Conservation (phyloP, 2,329 filamentous ascomycete species). For the Xylaria sp. region DNA sequence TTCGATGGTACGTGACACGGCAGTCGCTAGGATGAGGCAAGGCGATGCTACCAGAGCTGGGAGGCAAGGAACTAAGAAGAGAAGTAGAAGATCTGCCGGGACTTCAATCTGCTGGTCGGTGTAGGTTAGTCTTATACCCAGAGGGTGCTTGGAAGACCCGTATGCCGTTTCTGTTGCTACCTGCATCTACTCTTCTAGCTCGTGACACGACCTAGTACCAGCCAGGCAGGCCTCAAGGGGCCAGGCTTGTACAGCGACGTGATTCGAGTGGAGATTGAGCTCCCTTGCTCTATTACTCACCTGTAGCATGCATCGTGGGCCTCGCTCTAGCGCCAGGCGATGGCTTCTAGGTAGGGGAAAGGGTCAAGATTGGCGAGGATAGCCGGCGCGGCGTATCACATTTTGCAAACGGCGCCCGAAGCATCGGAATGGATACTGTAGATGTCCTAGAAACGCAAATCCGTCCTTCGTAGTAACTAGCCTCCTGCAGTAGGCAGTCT, state of each 20-base stretch:
- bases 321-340: slow-evolving; percentile 14
- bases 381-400: slow-evolving; percentile 3
- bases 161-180: slow-evolving; percentile 8
- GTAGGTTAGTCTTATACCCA: slow-evolving; percentile 23
- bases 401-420: slow-evolving; percentile 6
- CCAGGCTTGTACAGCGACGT: slow-evolving; percentile 9
- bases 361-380: background rate
- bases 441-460: slow-evolving; percentile 12
- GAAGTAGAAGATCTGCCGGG: slow-evolving; percentile 18
- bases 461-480: slow-evolving; percentile 16
- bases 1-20: slow-evolving; percentile 2
- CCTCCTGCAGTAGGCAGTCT: slow-evolving; percentile 13
- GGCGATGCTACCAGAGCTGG: slow-evolving; percentile 4
- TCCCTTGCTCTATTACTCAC: slow-evolving; percentile 11
- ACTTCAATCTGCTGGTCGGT: slow-evolving; percentile 18
- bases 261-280: slow-evolving; percentile 16
- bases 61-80: background rate
- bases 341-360: background rate
- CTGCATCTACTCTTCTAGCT: slow-evolving; percentile 12
- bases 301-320: slow-evolving; percentile 18
- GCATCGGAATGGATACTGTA: slow-evolving; percentile 6
- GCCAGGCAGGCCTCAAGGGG: slow-evolving; percentile 13
- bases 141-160: slow-evolving; percentile 7
- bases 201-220: slow-evolving; percentile 21
- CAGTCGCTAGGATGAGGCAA: background rate